phyloP scores from a whole-genome alignment of 1,139 yeast species.

The Suhomyces guaymorum region DNA sequence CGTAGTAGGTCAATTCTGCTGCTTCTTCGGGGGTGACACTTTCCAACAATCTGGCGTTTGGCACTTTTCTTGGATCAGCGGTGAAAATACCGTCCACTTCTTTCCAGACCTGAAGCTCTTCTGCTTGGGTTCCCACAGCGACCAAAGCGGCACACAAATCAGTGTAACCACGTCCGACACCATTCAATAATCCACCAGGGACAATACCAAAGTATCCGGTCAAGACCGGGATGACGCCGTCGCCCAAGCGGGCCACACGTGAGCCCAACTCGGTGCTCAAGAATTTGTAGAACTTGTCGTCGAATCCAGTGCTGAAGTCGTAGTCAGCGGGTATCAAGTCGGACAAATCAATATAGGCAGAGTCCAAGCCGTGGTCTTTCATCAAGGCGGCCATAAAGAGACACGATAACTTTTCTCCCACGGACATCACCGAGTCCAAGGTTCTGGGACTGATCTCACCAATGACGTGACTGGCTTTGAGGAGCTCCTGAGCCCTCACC shows the following conservation, averaged over 20 bases:
- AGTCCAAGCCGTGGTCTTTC: slow-evolving; percentile 75
- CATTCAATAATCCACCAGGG: slow-evolving; percentile 90
- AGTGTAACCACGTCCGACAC: slow-evolving; percentile 96
- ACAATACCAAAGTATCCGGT: slow-evolving; percentile 95
- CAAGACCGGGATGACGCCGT: slow-evolving; percentile 74
- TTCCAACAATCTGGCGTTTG: slow-evolving; percentile 79
- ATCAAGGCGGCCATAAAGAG: slow-evolving; percentile 82
- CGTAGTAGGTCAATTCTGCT: slow-evolving; percentile 94
- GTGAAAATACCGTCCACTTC: slow-evolving; percentile 99
- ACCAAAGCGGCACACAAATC: slow-evolving; percentile 95
- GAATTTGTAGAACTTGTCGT: slow-evolving; percentile 65
- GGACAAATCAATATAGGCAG: slow-evolving; percentile 78
- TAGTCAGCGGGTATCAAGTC: slow-evolving; percentile 63
- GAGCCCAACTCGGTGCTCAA: slow-evolving; percentile 63
- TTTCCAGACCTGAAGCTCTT: slow-evolving; percentile 96
- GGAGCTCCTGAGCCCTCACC: slow-evolving; percentile 62
- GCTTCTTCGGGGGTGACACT: slow-evolving; percentile 98
- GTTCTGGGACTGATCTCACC: slow-evolving; percentile 92
- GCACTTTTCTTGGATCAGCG: slow-evolving; percentile 96
- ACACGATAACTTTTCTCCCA: slow-evolving; percentile 92
- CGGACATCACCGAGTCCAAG: slow-evolving; percentile 84
- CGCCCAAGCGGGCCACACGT: slow-evolving; percentile 48
- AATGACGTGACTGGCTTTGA: slow-evolving; percentile 85
- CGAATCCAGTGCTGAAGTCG: slow-evolving; percentile 56
- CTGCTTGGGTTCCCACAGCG: slow-evolving; percentile 90